Base-by-base conservation (phyloP, 306 rosid genomes). In the Trifolium repens region DNA sequence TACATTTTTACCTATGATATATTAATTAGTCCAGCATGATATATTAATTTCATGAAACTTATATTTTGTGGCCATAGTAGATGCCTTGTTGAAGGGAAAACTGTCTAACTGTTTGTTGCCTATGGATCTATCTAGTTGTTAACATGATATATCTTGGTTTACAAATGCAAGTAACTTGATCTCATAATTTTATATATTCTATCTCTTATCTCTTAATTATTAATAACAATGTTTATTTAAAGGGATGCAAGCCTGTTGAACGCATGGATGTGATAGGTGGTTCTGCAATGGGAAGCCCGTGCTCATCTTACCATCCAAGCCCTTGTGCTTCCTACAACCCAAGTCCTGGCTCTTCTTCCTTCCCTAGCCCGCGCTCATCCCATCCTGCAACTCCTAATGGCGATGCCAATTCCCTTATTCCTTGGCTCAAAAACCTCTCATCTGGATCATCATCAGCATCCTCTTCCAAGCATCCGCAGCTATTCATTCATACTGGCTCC, bases 371-470 rank as follows among this genome's bases (percentile, higher is more conserved):
- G 40, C 80, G 86, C 26, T 86, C 96, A 57, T 88, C 97, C 22
- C 83, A 81, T 84, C 87, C 83, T 10, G 85, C 86, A 50, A 89
- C 84, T 76, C 80, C 82, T 9, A 91, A 83, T 67, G 85, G 79
- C 1, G 97, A 93, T 54, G 82, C 86, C 40, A 89, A 80, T 71
- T 93, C 96, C 61, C 92, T 93, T 34, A 89, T 93, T 74, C 98
- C 98, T 40, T 91, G 97, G 98, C 92, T 93, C 46, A 91, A 85
- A 81, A 90, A 89, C 78, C 93, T 93, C 68, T 93, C 98, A 26
- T 84, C 94, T 6, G 90, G 87, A 65, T 87, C 93, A 53, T 93
- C 96, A 9, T 89, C 91, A 16, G 90, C 91, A 49, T 82, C 92
- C 74, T 91, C 96, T 55, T 87, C 97, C 59, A 89, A 90, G 83